These are phyloP conservation scores for Coniochaeta hoffmannii DNA, from an alignment of 2,329 filamentous ascomycete genomes.

Conservation along the genomic window DNA sequence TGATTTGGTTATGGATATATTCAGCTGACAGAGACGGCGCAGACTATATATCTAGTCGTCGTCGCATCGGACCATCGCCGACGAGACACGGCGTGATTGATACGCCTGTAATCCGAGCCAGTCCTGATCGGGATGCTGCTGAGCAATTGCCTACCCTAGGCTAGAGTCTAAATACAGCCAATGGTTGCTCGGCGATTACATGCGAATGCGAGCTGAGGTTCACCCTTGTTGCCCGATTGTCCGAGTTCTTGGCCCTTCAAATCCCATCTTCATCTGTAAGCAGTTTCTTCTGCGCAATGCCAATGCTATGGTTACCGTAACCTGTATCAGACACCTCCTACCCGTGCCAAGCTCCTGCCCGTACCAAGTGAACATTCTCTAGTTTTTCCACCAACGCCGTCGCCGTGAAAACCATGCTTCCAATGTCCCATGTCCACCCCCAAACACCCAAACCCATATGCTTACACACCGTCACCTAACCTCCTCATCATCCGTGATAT, in stretches of 20 bases:
- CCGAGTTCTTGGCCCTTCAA: too few species aligned
- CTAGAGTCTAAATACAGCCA: neutral
- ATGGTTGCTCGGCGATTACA: neutral
- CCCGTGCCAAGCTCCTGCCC: too few species aligned
- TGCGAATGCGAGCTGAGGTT: too few species aligned
- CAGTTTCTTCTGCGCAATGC: too few species aligned
- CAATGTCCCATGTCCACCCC: neutral
- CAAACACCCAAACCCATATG: neutral
- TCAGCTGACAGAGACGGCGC: neutral
- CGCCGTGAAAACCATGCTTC: slow-evolving; percentile 9
- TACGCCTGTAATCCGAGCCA: neutral
- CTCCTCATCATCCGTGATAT: slow-evolving; percentile 1
- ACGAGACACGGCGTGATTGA: neutral
- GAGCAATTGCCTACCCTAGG: too few species aligned
- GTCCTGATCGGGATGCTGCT: neutral
- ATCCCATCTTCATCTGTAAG: too few species aligned
- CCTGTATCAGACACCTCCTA: too few species aligned
- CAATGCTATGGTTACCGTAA: too few species aligned
- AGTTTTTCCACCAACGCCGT: slow-evolving; percentile 8
- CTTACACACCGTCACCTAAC: neutral
- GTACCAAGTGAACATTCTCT: too few species aligned
- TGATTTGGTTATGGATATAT: too few species aligned
- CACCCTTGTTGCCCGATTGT: too few species aligned
- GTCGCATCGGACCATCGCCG: neutral
- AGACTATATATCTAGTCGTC: neutral